These are phyloP conservation scores for Casuarina cunninghamiana DNA, from an alignment of 306 rosid genomes.

Conservation along the genomic window DNA sequence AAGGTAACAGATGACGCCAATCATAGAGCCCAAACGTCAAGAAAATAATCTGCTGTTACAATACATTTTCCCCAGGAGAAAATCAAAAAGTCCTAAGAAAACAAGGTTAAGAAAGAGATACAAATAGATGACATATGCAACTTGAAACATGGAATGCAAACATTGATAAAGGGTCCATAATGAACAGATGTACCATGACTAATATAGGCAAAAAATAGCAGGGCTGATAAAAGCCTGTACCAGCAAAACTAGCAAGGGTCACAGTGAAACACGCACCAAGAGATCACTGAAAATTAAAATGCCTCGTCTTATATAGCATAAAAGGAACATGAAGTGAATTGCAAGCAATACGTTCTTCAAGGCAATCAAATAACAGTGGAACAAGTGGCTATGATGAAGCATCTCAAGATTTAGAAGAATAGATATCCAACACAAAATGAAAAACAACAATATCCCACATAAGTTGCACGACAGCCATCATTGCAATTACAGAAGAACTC, in stretches of 20 bases:
- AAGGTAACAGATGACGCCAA: constrained; percentile 17
- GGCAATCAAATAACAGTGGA: background rate
- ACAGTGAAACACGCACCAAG: background rate
- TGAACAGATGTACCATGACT: background rate
- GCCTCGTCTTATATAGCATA: background rate
- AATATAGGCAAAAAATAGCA: background rate
- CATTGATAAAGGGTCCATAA: background rate
- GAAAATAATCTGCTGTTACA: background rate
- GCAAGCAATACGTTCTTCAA: background rate
- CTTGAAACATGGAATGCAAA: background rate
- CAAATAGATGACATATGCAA: background rate
- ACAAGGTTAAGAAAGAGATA: background rate
- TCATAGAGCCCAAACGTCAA: background rate
- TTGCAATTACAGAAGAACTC: background rate
- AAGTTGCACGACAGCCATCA: background rate
- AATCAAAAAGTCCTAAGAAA: background rate
- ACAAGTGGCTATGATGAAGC: too few species aligned
- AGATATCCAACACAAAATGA: background rate
- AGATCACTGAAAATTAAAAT: background rate
- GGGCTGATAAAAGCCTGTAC: background rate
- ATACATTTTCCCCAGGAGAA: background rate
- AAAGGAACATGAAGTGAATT: background rate
- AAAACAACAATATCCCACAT: background rate
- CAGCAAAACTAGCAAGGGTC: background rate
- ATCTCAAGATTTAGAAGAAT: background rate